These are phyloP conservation scores for Podaxis pistillaris DNA, from an alignment of 768 basidiomycete species.

Conservation along the genomic window DNA sequence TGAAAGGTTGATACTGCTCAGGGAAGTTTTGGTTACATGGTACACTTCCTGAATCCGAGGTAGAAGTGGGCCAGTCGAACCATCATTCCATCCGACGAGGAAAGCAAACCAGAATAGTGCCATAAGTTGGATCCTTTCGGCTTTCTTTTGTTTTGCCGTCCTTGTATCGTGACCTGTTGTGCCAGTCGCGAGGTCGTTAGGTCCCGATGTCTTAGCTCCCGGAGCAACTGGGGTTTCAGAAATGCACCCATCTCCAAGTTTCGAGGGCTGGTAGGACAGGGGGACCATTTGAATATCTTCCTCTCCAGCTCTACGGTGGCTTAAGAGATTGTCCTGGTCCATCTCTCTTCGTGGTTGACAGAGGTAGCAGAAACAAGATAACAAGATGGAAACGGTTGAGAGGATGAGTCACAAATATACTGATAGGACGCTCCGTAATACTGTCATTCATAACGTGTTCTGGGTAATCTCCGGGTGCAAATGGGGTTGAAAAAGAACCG, in stretches of 20 bases:
- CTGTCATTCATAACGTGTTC: too few relatives aligned
- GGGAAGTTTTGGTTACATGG: slow-evolving; percentile 28
- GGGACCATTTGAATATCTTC: neutral
- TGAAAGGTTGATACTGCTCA: neutral
- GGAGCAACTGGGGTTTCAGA: neutral
- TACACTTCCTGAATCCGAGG: slow-evolving; percentile 66
- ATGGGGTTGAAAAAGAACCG: too few relatives aligned
- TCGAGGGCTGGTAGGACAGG: too few relatives aligned
- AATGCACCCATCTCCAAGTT: too few relatives aligned
- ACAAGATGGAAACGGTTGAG: too few relatives aligned
- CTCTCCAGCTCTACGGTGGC: too few relatives aligned
- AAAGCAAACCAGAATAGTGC: slow-evolving; percentile 56
- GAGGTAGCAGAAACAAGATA: too few relatives aligned
- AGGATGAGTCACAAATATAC: too few relatives aligned
- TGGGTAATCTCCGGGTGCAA: too few relatives aligned
- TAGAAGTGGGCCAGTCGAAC: slow-evolving; percentile 68
- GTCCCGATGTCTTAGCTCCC: neutral
- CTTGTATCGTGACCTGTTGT: neutral
- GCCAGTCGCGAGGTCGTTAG: neutral
- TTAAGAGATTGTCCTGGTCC: too few relatives aligned
- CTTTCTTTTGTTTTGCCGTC: slow-evolving; percentile 22
- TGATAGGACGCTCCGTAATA: too few relatives aligned
- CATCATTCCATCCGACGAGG: slow-evolving; percentile 78
- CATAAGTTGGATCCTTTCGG: slow-evolving; percentile 44
- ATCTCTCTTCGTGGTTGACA: too few relatives aligned